Evolutionary conservation across 768 basidiomycete genomes (phyloP).

Genomic region (Dentipellis fragilis): DNA sequence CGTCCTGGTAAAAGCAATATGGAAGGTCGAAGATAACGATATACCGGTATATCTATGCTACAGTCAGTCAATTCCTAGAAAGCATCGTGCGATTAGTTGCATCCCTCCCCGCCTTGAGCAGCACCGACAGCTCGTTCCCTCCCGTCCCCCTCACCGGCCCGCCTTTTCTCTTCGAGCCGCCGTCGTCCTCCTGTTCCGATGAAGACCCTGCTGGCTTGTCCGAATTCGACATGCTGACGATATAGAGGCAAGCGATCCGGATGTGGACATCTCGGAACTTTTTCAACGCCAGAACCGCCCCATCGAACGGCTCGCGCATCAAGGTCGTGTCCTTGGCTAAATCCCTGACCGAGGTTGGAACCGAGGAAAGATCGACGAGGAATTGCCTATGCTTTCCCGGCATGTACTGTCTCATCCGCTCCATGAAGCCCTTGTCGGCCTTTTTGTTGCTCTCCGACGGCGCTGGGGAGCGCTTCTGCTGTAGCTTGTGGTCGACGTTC

Average conservation of each 20-base stretch:
- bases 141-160: slow-evolving; percentile 77
- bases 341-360: slow-evolving; percentile 53
- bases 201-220: slow-evolving; percentile 46
- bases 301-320: slow-evolving; percentile 69
- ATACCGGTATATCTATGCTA: too few relatives aligned
- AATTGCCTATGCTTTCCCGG: slow-evolving; percentile 85
- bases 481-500: slow-evolving; percentile 81
- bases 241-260: slow-evolving; percentile 77
- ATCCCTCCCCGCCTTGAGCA: slow-evolving; percentile 86
- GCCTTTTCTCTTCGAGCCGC: slow-evolving; percentile 18
- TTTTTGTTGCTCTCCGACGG: slow-evolving; percentile 57
- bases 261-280: slow-evolving; percentile 82
- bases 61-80: slow-evolving; percentile 22
- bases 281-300: slow-evolving; percentile 70
- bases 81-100: slow-evolving; percentile 64
- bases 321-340: slow-evolving; percentile 46
- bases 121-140: slow-evolving; percentile 70
- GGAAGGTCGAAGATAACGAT: too few relatives aligned
- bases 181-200: slow-evolving; percentile 28
- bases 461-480: slow-evolving; percentile 54
- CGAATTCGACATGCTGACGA: slow-evolving; percentile 75
- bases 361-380: slow-evolving; percentile 52
- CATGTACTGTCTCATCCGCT: slow-evolving; percentile 92
- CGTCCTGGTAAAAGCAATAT: too few relatives aligned
- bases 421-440: slow-evolving; percentile 77